Evolutionary conservation across 495 filamentous ascomycete species (phyloP).

Genomic region (Aspergillus panamensis): DNA sequence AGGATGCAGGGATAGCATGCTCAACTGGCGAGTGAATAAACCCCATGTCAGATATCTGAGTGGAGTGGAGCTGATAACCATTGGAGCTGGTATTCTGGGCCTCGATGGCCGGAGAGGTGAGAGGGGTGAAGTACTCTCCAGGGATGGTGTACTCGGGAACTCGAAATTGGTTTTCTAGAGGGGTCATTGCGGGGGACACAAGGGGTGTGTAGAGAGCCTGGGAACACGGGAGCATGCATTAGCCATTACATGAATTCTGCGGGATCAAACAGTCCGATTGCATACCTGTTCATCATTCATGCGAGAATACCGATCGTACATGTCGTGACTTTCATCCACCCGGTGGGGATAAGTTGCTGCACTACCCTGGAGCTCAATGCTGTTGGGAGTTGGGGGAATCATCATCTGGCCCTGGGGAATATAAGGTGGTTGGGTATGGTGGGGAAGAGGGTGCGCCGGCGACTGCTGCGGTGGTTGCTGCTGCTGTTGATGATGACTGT

Average conservation of each 20-base stretch:
- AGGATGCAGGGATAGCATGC: slow-evolving; percentile 38
- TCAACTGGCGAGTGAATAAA: slow-evolving; percentile 49
- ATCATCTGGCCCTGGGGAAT: slow-evolving; percentile 54
- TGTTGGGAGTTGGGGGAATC: slow-evolving; percentile 91
- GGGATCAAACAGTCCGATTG: not conserved
- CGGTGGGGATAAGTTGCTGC: slow-evolving; percentile 59
- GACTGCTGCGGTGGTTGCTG: slow-evolving; percentile 57
- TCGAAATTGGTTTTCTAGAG: slow-evolving; percentile 78
- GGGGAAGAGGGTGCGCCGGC: slow-evolving; percentile 46
- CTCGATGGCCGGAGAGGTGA: slow-evolving; percentile 87
- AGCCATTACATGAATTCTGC: slow-evolving; percentile 8
- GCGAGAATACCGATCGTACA: slow-evolving; percentile 69
- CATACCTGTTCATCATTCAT: slow-evolving; percentile 79
- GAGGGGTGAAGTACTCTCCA: slow-evolving; percentile 88
- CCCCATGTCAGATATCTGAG: slow-evolving; percentile 39
- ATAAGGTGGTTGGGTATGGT: slow-evolving; percentile 35
- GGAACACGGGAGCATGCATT: slow-evolving; percentile 25
- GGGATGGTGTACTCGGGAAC: slow-evolving; percentile 78
- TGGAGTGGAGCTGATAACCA: slow-evolving; percentile 34
- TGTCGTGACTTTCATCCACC: slow-evolving; percentile 58
- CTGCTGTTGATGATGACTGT: slow-evolving; percentile 31
- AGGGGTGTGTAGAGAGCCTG: slow-evolving; percentile 89
- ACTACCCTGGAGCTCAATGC: slow-evolving; percentile 78
- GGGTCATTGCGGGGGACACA: slow-evolving; percentile 91
- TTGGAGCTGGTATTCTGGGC: slow-evolving; percentile 61